Percentiles rank a stretch among this genome's conserved stretches.
Evolutionary conservation across 1,284 basidiomycete species (phyloP).

Genomic region (Gymnopus androsaceus): DNA sequence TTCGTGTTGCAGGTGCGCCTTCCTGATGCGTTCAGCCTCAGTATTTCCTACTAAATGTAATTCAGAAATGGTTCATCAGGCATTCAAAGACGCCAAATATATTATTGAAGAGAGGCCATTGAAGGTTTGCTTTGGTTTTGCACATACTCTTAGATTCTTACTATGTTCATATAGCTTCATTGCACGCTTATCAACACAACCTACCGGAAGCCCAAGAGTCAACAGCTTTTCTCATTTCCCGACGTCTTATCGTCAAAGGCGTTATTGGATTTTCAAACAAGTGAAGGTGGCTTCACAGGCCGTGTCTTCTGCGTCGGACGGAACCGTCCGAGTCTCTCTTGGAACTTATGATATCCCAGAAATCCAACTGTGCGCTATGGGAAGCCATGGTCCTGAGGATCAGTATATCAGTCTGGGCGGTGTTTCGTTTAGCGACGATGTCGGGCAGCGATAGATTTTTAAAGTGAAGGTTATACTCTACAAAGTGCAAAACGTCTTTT

Average conservation of each 20-base stretch:
- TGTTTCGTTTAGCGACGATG: not conserved
- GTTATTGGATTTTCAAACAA: slow-evolving; percentile 21
- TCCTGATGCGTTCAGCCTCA: not conserved
- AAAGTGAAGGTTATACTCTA: too few species aligned
- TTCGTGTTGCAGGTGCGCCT: slow-evolving; percentile 44
- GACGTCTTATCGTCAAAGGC: slow-evolving; percentile 41
- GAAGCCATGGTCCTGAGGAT: slow-evolving; percentile 54
- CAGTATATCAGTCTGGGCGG: slow-evolving; percentile 53
- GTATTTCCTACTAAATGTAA: not conserved
- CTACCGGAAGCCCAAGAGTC: slow-evolving; percentile 45
- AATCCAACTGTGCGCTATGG: slow-evolving; percentile 63
- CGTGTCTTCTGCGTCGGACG: not conserved
- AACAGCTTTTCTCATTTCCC: slow-evolving; percentile 49
- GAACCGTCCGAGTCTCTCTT: slow-evolving; percentile 36
- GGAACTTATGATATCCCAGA: slow-evolving; percentile 50
- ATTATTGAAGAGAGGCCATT: slow-evolving; percentile 54
- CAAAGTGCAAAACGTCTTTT: too few species aligned
- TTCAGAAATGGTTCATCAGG: slow-evolving; percentile 45
- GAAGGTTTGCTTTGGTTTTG: slow-evolving; percentile 46
- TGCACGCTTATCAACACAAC: slow-evolving; percentile 68
- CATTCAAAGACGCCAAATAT: slow-evolving; percentile 55
- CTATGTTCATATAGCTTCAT: slow-evolving; percentile 50
- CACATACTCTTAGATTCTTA: not conserved
- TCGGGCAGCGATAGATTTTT: too few species aligned
- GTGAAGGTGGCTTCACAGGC: not conserved